A percentile compares a stretch with the other conserved stretches of the same genome.
phyloP scores from a whole-genome alignment of 1,284 basidiomycete species.

The Cutaneotrichosporon daszewskae region DNA sequence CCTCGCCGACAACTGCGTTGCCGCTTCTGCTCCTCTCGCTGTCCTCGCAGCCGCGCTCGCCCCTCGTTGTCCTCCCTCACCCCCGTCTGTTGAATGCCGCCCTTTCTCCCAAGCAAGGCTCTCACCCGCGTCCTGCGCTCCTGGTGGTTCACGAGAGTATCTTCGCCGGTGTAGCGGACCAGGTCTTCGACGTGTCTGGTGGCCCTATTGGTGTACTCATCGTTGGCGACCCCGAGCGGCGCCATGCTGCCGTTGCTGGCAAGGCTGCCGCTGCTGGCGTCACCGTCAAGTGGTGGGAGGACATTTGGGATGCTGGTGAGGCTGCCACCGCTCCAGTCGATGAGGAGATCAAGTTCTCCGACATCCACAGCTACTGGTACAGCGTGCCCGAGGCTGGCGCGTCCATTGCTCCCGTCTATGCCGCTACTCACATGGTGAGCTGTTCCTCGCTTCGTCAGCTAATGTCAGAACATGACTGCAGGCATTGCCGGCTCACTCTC shows the following conservation, averaged over 20 bases:
- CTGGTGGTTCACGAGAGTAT: constrained; percentile 32
- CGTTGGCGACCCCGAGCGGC: constrained; percentile 30
- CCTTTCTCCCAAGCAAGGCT: constrained; percentile 12
- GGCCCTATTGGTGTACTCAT: constrained; percentile 23
- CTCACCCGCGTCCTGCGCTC: constrained; percentile 28
- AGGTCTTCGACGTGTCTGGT: constrained; percentile 10
- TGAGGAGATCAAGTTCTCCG: constrained; percentile 7
- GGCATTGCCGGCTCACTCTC: constrained; percentile 45
- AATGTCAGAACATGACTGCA: constrained; percentile 41
- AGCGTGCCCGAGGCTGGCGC: constrained; percentile 2
- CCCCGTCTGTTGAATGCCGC: constrained; percentile 22
- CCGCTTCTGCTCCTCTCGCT: constrained; percentile 39
- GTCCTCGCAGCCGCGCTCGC: constrained; percentile 20
- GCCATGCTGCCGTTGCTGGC: neutral
- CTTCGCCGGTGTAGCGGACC: constrained; percentile 27
- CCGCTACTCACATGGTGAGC: constrained; percentile 39
- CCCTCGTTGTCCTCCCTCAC: constrained; percentile 32
- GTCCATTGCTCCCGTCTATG: constrained; percentile 13
- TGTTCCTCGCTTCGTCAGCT: neutral
- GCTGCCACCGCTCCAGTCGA: neutral
- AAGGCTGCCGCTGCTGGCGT: constrained; percentile 13
- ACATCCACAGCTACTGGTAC: constrained; percentile 40
- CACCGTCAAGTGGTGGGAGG: constrained; percentile 35
- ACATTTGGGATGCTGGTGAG: constrained; percentile 38
- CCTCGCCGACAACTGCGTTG: constrained; percentile 28